Percentiles rank a stretch among this genome's conserved stretches.
These are phyloP conservation scores for Botrytis fragariae DNA, from an alignment of 2,329 filamentous ascomycete species.

Conservation along the genomic window DNA sequence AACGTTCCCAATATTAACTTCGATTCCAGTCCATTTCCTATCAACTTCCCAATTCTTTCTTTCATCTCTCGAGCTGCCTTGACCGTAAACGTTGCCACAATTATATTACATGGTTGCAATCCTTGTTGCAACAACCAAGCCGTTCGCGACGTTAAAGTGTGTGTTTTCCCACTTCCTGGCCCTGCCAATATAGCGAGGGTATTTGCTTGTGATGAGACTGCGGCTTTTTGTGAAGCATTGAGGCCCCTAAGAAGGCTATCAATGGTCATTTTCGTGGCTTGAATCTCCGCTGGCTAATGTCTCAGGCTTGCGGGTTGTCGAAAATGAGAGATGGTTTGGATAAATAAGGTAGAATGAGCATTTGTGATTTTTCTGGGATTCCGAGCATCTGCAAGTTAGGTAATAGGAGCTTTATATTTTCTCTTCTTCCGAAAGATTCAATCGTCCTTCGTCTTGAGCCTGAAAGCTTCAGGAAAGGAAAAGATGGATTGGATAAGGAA, in stretches of 20 bases:
- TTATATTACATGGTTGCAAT: conserved; percentile 78
- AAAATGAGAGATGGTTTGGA: not conserved
- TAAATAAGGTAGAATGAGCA: not conserved
- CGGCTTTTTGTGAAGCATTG: conserved; percentile 61
- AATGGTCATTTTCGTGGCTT: conserved; percentile 29
- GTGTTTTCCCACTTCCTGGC: conserved; percentile 81
- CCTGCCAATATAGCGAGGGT: conserved; percentile 63
- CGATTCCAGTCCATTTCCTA: conserved; percentile 73
- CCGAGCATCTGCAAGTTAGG: not conserved
- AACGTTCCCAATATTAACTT: conserved; percentile 89
- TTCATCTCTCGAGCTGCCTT: conserved; percentile 96
- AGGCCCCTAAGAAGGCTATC: conserved; percentile 54
- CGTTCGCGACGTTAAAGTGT: conserved; percentile 88
- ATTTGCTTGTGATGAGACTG: conserved; percentile 60
- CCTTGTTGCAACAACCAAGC: conserved; percentile 79
- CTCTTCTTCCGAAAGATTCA: not conserved
- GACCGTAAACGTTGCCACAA: conserved; percentile 96
- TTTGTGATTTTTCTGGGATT: not conserved
- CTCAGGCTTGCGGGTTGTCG: not conserved
- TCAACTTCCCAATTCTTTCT: conserved; percentile 73
- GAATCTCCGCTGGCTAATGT: not conserved
- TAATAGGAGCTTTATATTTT: not conserved
- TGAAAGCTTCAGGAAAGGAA: not conserved
- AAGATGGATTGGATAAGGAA: not conserved
- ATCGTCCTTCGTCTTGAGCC: not conserved